Percentiles rank a stretch among this genome's conserved stretches.
Evolutionary conservation across 2,329 filamentous ascomycete species (phyloP).

Genomic region (Bisporella sp.): DNA sequence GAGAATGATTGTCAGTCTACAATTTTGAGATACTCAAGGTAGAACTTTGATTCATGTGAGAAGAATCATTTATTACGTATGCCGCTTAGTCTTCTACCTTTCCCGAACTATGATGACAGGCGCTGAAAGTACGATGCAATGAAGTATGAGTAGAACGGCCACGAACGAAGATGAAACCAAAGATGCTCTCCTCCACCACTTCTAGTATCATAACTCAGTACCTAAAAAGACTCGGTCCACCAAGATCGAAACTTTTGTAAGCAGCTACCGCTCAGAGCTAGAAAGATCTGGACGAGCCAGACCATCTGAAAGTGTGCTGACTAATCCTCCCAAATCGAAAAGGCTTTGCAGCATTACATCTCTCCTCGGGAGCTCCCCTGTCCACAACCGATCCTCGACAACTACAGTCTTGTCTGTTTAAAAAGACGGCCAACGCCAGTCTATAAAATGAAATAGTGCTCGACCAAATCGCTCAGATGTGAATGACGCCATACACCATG

Average conservation of each 20-base stretch:
- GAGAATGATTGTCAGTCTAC: no score
- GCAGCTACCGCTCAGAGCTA: constrained; percentile 11
- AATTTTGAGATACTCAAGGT: no score
- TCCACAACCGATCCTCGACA: no score
- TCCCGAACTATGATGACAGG: constrained; percentile 5
- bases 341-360: constrained; percentile 22
- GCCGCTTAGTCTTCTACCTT: background rate
- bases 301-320: constrained; percentile 11
- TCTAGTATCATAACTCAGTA: background rate
- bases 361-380: constrained; percentile 3
- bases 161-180: background rate
- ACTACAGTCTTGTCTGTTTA: background rate
- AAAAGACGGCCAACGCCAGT: constrained; percentile 25
- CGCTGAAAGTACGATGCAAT: constrained; percentile 10
- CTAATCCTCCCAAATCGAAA: constrained; percentile 10
- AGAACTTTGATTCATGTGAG: background rate
- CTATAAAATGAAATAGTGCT: constrained; percentile 23
- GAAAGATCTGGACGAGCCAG: constrained; percentile 6
- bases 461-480: constrained; percentile 29
- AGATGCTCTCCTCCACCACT: constrained; percentile 12
- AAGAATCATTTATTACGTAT: constrained; percentile 4
- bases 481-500: constrained; percentile 28
- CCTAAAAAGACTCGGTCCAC: constrained; percentile 9
- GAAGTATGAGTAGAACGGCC: background rate
- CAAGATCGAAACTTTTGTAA: constrained; percentile 16